phyloP scores from a whole-genome alignment of 2,329 filamentous ascomycete species.

The Xylariales sp. region DNA sequence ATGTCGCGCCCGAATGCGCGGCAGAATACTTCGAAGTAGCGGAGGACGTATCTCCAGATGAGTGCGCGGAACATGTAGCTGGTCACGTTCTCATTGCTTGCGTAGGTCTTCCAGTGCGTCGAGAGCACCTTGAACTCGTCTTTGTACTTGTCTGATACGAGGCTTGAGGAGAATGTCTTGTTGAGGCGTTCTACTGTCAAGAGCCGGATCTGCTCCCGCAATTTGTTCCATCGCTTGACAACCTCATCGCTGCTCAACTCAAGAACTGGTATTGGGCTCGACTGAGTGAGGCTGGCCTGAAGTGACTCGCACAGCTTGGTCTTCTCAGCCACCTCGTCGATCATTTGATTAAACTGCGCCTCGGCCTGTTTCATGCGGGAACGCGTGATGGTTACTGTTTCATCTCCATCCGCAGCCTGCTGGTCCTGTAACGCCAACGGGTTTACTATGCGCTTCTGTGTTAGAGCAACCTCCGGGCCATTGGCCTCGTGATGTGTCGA shows the following conservation, averaged over 20 bases:
- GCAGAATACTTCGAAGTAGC: conserved; percentile 41
- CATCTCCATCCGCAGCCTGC: conserved; percentile 24
- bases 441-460: conserved; percentile 5
- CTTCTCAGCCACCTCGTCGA: conserved; percentile 38
- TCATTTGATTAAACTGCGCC: conserved; percentile 33
- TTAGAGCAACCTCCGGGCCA: not conserved
- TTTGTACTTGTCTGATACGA: conserved; percentile 36
- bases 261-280: not conserved
- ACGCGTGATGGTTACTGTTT: conserved; percentile 38
- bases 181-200: conserved; percentile 42
- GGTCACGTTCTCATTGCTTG: conserved; percentile 37
- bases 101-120: conserved; percentile 46
- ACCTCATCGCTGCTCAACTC: conserved; percentile 40
- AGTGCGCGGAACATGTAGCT: conserved; percentile 47
- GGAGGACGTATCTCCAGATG: conserved; percentile 48
- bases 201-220: conserved; percentile 41
- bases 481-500: not conserved
- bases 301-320: conserved; percentile 38
- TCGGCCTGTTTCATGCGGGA: conserved; percentile 39
- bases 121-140: conserved; percentile 45
- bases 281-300: conserved; percentile 24
- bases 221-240: conserved; percentile 38
- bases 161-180: conserved; percentile 28
- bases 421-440: conserved; percentile 2
- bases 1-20: conserved; percentile 44